phyloP scores from a whole-genome alignment of 1,284 basidiomycete genomes.

The Erythrobasidium hasegawianum region DNA sequence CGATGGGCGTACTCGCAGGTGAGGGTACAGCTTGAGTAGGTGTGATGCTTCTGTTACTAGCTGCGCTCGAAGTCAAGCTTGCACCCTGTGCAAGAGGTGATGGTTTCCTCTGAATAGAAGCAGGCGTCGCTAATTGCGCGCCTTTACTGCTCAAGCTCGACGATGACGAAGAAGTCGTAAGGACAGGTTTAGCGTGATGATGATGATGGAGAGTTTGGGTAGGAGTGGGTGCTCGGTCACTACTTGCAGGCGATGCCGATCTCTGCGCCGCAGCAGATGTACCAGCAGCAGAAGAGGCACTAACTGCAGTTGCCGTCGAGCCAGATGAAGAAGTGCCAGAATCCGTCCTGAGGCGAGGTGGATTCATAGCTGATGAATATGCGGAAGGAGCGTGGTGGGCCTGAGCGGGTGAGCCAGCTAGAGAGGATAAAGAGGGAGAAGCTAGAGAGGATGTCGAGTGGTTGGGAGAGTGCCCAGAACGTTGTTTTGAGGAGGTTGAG shows the following conservation, averaged over 20 bases:
- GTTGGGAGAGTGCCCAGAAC: not conserved
- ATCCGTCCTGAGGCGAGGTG: conserved; percentile 13
- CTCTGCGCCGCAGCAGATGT: conserved; percentile 3
- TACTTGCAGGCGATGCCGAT: conserved; percentile 4
- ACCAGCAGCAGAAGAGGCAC: not conserved
- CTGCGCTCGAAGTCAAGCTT: conserved; percentile 11
- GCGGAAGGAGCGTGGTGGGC: conserved; percentile 5
- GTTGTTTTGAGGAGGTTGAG: not conserved
- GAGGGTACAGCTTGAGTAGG: conserved; percentile 26
- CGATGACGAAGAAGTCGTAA: conserved; percentile 2
- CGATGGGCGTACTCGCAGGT: not conserved
- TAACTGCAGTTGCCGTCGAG: conserved; percentile 2
- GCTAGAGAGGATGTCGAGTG: not conserved
- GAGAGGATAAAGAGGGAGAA: not conserved
- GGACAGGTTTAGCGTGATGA: conserved; percentile 3
- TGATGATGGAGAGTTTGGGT: conserved; percentile 24
- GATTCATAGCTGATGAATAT: not conserved
- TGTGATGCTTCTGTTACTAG: conserved; percentile 28
- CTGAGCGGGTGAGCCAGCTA: conserved; percentile 5
- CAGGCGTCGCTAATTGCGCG: not conserved
- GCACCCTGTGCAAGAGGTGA: conserved; percentile 21
- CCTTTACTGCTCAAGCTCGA: conserved; percentile 6
- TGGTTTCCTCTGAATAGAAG: conserved; percentile 20
- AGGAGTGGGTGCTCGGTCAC: conserved; percentile 29
- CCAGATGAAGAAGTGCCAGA: conserved; percentile 17